Evolutionary conservation across 129 eudicot species (phyloP).

Genomic region (Erigeron canadensis): DNA sequence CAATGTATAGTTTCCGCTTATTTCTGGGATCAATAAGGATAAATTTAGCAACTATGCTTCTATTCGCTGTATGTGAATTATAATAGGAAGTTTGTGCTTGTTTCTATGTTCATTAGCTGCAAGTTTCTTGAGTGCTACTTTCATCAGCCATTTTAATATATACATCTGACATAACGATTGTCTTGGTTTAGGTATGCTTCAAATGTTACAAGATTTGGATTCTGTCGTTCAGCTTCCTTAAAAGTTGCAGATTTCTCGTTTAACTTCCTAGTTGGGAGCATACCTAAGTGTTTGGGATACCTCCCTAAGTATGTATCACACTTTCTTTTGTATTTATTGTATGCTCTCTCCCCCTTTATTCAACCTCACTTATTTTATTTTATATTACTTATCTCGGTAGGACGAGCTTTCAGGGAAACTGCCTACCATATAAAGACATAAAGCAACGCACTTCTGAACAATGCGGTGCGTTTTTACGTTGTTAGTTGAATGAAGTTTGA

Average conservation of each 20-base stretch:
- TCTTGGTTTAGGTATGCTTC: constrained; percentile 59
- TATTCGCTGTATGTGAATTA: neutral
- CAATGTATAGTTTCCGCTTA: too few relatives aligned
- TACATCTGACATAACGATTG: constrained; percentile 1
- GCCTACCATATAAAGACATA: constrained; percentile 67
- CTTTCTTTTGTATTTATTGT: constrained; percentile 14
- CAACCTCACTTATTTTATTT: constrained; percentile 11
- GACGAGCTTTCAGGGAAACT: constrained; percentile 85
- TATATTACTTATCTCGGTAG: constrained; percentile 33
- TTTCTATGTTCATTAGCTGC: neutral
- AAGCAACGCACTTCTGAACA: constrained; percentile 67
- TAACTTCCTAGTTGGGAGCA: constrained; percentile 76
- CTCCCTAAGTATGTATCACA: constrained; percentile 64
- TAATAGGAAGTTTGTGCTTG: neutral
- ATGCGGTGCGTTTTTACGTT: constrained; percentile 58
- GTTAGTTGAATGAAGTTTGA: neutral
- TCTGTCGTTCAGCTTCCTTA: constrained; percentile 72
- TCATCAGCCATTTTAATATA: neutral
- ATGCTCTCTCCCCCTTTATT: neutral
- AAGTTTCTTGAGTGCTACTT: constrained; percentile 14
- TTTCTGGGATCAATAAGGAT: too few relatives aligned
- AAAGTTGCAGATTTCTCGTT: constrained; percentile 76
- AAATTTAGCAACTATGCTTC: neutral
- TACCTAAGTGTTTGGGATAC: constrained; percentile 83
- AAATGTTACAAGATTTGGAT: constrained; percentile 50